Conservation (phyloP, 2,329 filamentous ascomycete species). For the Trichoderma sp. region DNA sequence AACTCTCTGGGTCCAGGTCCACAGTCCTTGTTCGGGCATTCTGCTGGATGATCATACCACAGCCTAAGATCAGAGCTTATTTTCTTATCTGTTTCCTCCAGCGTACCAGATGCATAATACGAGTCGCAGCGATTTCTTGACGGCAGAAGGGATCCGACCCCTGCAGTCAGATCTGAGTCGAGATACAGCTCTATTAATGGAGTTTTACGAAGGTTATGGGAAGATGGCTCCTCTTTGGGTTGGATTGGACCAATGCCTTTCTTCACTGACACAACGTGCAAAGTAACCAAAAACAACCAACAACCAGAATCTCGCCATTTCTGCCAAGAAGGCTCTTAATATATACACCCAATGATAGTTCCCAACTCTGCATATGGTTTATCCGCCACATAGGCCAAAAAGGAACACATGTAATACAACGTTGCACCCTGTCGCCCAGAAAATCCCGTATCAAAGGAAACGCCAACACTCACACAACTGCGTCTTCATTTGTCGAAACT, state of each 20-base stretch:
- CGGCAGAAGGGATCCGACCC: not conserved
- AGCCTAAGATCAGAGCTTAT: slow-evolving; percentile 10
- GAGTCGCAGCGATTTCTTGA: not conserved
- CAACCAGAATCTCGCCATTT: not conserved
- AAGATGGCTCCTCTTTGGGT: not conserved
- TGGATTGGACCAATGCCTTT: not conserved
- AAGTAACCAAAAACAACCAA: too few relatives aligned
- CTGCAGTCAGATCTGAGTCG: not conserved
- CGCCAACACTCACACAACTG: not conserved
- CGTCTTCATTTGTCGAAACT: not conserved
- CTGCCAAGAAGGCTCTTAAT: not conserved
- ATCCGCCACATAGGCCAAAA: not conserved
- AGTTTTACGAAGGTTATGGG: not conserved
- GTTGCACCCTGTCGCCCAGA: not conserved
- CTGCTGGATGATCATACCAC: not conserved
- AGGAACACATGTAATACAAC: not conserved
- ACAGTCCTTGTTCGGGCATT: not conserved
- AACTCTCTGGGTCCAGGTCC: not conserved
- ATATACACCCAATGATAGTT: not conserved
- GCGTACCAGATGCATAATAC: not conserved
- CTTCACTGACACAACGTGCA: not conserved
- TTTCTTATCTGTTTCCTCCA: not conserved
- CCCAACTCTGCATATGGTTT: too few relatives aligned
- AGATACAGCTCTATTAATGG: not conserved
- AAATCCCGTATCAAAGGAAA: not conserved